Percentiles rank a stretch among this genome's conserved stretches.
These are phyloP conservation scores for Beauveria brongniartii DNA, from an alignment of 2,329 filamentous ascomycete genomes.

Conservation along the genomic window DNA sequence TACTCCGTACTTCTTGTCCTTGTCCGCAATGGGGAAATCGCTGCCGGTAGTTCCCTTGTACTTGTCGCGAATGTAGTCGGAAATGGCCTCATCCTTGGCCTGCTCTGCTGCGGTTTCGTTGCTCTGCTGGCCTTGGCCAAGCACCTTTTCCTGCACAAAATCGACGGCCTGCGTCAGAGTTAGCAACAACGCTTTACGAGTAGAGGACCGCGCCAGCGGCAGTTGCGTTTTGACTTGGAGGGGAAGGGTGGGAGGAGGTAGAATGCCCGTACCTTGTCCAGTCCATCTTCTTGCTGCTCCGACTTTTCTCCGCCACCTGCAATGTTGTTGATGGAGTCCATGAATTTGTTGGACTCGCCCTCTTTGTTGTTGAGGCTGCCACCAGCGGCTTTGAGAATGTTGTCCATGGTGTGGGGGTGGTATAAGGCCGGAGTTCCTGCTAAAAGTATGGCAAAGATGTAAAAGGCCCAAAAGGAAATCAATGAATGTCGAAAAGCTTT, in stretches of 20 bases:
- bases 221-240: too few relatives aligned
- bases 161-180: slow-evolving; percentile 53
- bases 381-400: background rate
- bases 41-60: slow-evolving; percentile 63
- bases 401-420: background rate
- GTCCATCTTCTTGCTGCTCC: slow-evolving; percentile 4
- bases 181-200: background rate
- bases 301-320: slow-evolving; percentile 4
- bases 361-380: slow-evolving; percentile 4
- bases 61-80: slow-evolving; percentile 59
- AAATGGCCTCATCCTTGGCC: slow-evolving; percentile 74
- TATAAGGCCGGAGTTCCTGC: background rate
- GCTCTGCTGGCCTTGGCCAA: slow-evolving; percentile 62
- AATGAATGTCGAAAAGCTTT: accelerated
- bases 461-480: background rate
- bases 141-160: slow-evolving; percentile 65
- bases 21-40: slow-evolving; percentile 64
- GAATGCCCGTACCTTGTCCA: slow-evolving; percentile 7
- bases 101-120: slow-evolving; percentile 70
- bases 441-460: background rate
- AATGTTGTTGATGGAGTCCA: slow-evolving; percentile 1
- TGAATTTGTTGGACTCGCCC: background rate
- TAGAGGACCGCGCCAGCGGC: background rate
- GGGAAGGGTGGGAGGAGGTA: background rate
- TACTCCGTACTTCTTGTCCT: slow-evolving; percentile 37